Conservation (phyloP, 495 filamentous ascomycete species). For the Penicillium arizonense region DNA sequence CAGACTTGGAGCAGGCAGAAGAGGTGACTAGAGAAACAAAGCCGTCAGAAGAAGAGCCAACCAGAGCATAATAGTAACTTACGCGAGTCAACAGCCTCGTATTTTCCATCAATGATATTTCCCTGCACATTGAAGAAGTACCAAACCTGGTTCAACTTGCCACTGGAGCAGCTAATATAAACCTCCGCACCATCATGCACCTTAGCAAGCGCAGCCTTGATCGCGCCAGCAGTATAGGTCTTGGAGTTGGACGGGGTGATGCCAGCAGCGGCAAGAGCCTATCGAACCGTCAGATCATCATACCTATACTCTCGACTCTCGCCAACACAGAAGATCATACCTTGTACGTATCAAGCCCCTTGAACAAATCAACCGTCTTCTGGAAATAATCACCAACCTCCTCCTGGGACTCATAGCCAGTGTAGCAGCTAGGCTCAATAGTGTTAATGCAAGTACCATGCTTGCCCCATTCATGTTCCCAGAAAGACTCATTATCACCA, state of each 20-base stretch:
- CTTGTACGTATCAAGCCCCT: constrained; percentile 58
- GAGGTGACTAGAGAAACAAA: constrained; percentile 37
- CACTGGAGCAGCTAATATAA: constrained; percentile 59
- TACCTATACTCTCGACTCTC: neutral
- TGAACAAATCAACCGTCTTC: constrained; percentile 58
- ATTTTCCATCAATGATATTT: constrained; percentile 65
- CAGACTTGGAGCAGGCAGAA: constrained; percentile 53
- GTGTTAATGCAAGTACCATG: constrained; percentile 65
- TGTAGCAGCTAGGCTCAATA: constrained; percentile 72
- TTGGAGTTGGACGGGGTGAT: constrained; percentile 59
- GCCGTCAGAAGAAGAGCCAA: neutral
- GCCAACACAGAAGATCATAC: constrained; percentile 27
- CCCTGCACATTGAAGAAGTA: constrained; percentile 78
- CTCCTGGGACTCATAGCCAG: constrained; percentile 53
- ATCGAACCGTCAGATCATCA: neutral
- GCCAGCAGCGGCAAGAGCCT: constrained; percentile 58
- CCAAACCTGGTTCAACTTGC: constrained; percentile 65
- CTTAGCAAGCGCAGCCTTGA: constrained; percentile 56
- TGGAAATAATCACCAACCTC: constrained; percentile 61
- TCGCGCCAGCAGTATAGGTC: constrained; percentile 61
- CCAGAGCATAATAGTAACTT: constrained; percentile 16
- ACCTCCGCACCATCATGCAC: constrained; percentile 57
- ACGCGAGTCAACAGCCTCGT: constrained; percentile 55
- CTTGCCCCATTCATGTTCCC: constrained; percentile 82
- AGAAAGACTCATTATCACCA: constrained; percentile 64